Conservation (phyloP, 1,284 basidiomycete genomes). For the Blastosporella zonata region DNA sequence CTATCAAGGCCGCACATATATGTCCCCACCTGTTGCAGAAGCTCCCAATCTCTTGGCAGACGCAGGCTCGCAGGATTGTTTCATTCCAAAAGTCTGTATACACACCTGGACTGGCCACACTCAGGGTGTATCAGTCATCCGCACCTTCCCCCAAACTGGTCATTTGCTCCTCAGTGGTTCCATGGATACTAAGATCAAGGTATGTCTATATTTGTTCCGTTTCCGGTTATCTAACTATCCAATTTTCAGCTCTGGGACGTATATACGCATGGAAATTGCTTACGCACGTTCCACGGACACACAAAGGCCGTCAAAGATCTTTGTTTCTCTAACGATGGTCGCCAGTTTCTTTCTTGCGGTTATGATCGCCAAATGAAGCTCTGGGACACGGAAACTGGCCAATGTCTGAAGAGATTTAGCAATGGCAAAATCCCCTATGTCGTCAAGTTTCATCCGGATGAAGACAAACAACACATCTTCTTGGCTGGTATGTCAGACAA, state of each 20-base stretch:
- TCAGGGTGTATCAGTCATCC: constrained; percentile 91
- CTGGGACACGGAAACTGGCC: constrained; percentile 99
- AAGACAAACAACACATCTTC: constrained; percentile 95
- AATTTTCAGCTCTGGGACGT: constrained; percentile 84
- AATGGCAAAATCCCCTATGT: constrained; percentile 98
- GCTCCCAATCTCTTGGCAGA: constrained; percentile 80
- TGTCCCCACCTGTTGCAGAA: constrained; percentile 86
- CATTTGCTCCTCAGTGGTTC: constrained; percentile 92
- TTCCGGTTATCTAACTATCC: constrained; percentile 5
- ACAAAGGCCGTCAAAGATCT: constrained; percentile 96
- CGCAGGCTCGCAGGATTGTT: constrained; percentile 84
- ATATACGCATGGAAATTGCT: constrained; percentile 94
- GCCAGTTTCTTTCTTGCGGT: constrained; percentile 86
- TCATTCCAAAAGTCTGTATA: constrained; percentile 92
- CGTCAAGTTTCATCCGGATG: constrained; percentile 92
- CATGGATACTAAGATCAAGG: constrained; percentile 99
- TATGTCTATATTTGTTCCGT: constrained; percentile 26
- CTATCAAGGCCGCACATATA: constrained; percentile 98
- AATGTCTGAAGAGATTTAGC: constrained; percentile 92
- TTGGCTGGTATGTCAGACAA: constrained; percentile 99
- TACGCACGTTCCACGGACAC: constrained; percentile 97
- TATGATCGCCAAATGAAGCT: constrained; percentile 98
- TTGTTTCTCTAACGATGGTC: constrained; percentile 91
- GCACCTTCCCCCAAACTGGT: constrained; percentile 89
- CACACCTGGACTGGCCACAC: constrained; percentile 99